Base-by-base conservation (phyloP, 768 basidiomycete species). In the Hygrophorus pudorinus region DNA sequence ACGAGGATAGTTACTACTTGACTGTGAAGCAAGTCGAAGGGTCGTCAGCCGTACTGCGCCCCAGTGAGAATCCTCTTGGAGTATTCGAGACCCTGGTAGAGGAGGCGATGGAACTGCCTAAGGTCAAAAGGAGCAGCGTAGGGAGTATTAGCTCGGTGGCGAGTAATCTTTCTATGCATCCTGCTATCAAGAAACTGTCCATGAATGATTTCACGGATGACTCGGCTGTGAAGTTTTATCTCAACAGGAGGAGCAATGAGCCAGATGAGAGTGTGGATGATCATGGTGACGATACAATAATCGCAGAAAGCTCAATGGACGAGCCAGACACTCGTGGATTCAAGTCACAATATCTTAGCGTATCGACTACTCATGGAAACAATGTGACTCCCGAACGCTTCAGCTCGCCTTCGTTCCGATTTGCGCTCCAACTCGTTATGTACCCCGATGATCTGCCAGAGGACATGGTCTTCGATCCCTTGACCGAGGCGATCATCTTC, bases 131-230 rank as follows among this genome's bases (percentile, higher is more conserved):
- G 46, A 91, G 88, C 52, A 90, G 86, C 49, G 78, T 97, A 43
- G 88, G 91, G 31, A 93, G 89, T 58, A 93, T 99, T 53, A 90
- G 81, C 55, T 93, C 90, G n/a, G 70, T 99, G 17, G 74, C 85
- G 28, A 92, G 88, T 57, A 92, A 93, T 57, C 70, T 98, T 20
- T 87, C 85, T 3, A 83, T 88, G 77, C 89, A 97, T 57, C 93
- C 94, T 13, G 93, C 96, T 12, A 99, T 98, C 62, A 82, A 79
- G 57, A 88, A 86, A 58, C 67, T 98, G 32, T 79, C 86, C 36
- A 94, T 96, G 90, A 96, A 93, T 54, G 96, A 98, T 59, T 98
- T 93, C 57, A 87, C 87, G 34, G 96, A 99, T 53, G 96, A 98
- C 58, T 91, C 92, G 3, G 81, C 85, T 0, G 93, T 98, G 64